A percentile compares a stretch with the other conserved stretches of the same genome.
Evolutionary conservation across 345 rosid species (phyloP).

Genomic region (Acer campestre): DNA sequence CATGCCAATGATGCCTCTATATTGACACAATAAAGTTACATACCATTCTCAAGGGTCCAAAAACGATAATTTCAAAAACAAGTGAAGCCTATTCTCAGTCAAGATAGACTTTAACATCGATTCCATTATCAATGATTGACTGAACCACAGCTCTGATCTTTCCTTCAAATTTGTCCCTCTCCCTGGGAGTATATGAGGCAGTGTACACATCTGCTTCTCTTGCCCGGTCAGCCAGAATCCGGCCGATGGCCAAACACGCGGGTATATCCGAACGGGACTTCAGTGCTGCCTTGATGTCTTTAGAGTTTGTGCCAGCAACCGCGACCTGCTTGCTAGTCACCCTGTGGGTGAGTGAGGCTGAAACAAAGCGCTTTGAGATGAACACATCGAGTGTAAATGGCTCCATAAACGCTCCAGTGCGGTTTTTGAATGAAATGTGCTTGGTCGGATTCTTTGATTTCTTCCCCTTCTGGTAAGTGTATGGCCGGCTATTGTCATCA

Average conservation of each 20-base stretch:
- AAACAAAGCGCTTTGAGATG: conserved; percentile 90
- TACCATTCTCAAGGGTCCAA: background rate
- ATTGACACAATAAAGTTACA: background rate
- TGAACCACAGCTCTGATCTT: conserved; percentile 93
- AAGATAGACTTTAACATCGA: conserved; percentile 77
- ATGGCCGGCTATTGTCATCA: conserved; percentile 84
- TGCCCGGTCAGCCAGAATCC: conserved; percentile 76
- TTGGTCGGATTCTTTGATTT: conserved; percentile 78
- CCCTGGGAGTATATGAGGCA: conserved; percentile 82
- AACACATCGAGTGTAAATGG: conserved; percentile 90
- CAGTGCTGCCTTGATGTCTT: conserved; percentile 84
- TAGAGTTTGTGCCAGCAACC: conserved; percentile 94
- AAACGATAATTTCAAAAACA: background rate
- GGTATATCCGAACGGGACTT: conserved; percentile 88
- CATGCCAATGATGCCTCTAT: background rate
- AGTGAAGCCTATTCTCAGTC: conserved; percentile 44
- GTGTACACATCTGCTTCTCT: conserved; percentile 91
- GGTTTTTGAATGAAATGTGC: conserved; percentile 82
- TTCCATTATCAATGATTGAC: conserved; percentile 84
- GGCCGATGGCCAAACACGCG: conserved; percentile 80
- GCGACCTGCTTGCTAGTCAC: conserved; percentile 92
- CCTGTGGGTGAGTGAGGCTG: conserved; percentile 91
- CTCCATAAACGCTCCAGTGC: conserved; percentile 80
- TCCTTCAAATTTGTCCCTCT: conserved; percentile 94
- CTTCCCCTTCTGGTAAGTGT: conserved; percentile 84